Conservation (phyloP, 2,329 filamentous ascomycete species). For the Monosporascus sp. region DNA sequence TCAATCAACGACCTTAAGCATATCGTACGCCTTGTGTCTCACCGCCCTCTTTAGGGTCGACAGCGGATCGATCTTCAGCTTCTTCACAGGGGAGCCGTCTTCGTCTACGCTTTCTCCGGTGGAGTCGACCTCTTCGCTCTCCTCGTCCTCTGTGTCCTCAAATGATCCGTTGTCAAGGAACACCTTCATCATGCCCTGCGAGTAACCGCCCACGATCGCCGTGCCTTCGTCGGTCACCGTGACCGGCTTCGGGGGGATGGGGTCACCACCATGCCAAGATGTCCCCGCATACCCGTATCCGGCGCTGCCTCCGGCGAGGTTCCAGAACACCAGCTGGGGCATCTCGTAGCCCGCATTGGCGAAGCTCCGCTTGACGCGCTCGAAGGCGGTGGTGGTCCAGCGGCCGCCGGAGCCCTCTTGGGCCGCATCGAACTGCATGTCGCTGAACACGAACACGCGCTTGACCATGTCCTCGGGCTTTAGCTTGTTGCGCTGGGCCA, state of each 20-base stretch:
- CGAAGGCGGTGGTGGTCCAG: constrained; percentile 43
- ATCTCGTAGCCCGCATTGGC: constrained; percentile 49
- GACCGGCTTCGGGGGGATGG: constrained; percentile 43
- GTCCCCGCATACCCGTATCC: constrained; percentile 7
- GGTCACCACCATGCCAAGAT: constrained; percentile 13
- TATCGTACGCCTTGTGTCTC: constrained; percentile 48
- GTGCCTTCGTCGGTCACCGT: constrained; percentile 39
- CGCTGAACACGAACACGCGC: constrained; percentile 55
- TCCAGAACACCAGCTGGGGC: constrained; percentile 58
- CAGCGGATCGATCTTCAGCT: constrained; percentile 39
- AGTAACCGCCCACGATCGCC: constrained; percentile 50
- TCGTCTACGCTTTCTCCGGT: constrained; percentile 34
- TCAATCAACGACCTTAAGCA: constrained; percentile 52
- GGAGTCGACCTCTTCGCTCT: constrained; percentile 19
- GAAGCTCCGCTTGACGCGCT: constrained; percentile 43
- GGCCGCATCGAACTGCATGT: constrained; percentile 54
- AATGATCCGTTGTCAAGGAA: constrained; percentile 49
- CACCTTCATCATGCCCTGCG: constrained; percentile 52
- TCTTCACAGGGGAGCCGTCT: constrained; percentile 26
- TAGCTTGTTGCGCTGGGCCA: constrained; percentile 45
- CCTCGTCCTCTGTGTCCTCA: constrained; percentile 32
- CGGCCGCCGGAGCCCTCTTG: not conserved
- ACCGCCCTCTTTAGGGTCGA: constrained; percentile 45
- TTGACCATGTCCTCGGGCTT: constrained; percentile 56
- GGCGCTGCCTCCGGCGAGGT: constrained; percentile 41